Base-by-base conservation (phyloP, 2,329 filamentous ascomycete species). In the Berkeleyomyces rouxiae region DNA sequence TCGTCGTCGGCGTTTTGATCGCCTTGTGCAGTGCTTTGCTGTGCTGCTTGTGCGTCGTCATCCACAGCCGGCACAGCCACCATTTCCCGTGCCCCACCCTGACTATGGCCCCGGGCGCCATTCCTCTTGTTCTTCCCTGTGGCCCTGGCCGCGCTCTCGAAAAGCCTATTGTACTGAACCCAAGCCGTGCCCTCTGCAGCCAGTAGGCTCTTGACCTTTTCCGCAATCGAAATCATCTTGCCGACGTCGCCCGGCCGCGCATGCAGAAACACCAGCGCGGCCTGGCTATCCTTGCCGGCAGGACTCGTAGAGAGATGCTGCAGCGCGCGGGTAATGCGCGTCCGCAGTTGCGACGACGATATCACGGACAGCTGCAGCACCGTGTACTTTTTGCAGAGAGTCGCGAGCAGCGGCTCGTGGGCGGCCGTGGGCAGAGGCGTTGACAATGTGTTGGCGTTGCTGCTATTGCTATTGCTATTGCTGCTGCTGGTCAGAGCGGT, bases 141-240 rank as follows among this genome's bases (percentile, higher is more conserved):
- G 2, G 39, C 43, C 63, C 69, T 72, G 7, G 71, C 66, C 36
- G 73, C 73, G 16, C 77, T 72, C 65, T 80, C 76, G 67, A 79
- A 81, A 10, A 83, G 71, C 61, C 78, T 74, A 65, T 83, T 83
- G 70, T 82, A 83, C 70, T 82, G 81, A 64, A 73, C 81, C 76
- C 78, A 82, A 58, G 72, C 67, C 64, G 73, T 74, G 3, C 75
- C 75, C 47, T 74, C 71, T 59, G 77, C 75, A 40, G 68, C 73
- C 61, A 86, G 72, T 57, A 82, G 74, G 46, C 79, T 74, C 70
- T 86, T 85, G 63, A 77, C 78, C 44, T 87, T 83, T 71, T 90
- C 86, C 53, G 78, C 78, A 55, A 89, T 79, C 3, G 81, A 85
- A 67, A 88, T 80, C 68, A 88, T 75, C 71, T 90, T 90, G 71